A percentile compares a stretch with the other conserved stretches of the same genome.
Evolutionary conservation across 208 protist species (phyloP).

Genomic region (Wallacemonas collosoma): DNA sequence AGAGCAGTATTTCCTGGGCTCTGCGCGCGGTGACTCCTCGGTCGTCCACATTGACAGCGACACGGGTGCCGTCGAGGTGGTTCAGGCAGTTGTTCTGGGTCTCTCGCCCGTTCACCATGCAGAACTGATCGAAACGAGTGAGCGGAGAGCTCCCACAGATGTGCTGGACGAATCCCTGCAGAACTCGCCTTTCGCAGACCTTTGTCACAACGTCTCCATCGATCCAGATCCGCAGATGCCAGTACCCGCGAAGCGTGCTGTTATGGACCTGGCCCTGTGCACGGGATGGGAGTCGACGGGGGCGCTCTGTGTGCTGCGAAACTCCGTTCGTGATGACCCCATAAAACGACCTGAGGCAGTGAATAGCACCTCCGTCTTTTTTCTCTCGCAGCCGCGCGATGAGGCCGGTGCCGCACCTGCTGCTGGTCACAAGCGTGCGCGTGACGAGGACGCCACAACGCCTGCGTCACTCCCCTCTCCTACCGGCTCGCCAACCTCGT

Average conservation of each 20-base stretch:
- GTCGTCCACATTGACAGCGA: slow-evolving; percentile 32
- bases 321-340: slow-evolving; percentile 65
- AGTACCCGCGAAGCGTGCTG: slow-evolving; percentile 26
- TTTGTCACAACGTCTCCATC: slow-evolving; percentile 59
- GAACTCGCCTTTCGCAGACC: slow-evolving; percentile 70
- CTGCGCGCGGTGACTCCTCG: slow-evolving; percentile 53
- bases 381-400: slow-evolving; percentile 28
- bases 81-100: slow-evolving; percentile 47
- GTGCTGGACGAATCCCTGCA: slow-evolving; percentile 44
- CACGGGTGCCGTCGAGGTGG: slow-evolving; percentile 30
- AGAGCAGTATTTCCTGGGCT: slow-evolving; percentile 58
- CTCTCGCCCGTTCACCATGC: slow-evolving; percentile 54
- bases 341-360: slow-evolving; percentile 57
- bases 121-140: slow-evolving; percentile 54
- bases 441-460: slow-evolving; percentile 22
- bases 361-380: slow-evolving; percentile 81
- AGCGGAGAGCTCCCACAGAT: not conserved
- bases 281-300: slow-evolving; percentile 52
- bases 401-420: slow-evolving; percentile 5
- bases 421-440: slow-evolving; percentile 27
- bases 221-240: slow-evolving; percentile 52
- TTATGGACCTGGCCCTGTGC: slow-evolving; percentile 74
- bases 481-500: not conserved
- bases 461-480: not conserved
- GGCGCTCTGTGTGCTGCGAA: slow-evolving; percentile 60